phyloP scores from a whole-genome alignment of 169 alveolate species.

The Cryptosporidium parvum region DNA sequence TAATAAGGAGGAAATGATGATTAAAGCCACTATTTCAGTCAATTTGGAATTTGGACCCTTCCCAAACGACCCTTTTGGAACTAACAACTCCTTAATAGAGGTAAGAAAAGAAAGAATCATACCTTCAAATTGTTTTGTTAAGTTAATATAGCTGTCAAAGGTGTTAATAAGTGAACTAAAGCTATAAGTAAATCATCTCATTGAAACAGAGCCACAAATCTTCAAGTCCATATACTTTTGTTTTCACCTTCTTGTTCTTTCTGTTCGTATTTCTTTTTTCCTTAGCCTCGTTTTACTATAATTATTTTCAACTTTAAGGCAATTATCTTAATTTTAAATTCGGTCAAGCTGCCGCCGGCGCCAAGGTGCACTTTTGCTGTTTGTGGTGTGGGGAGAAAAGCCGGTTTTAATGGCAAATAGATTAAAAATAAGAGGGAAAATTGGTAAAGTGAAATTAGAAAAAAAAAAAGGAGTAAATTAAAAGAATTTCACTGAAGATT shows the following conservation, averaged over 20 bases:
- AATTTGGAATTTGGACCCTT: constrained; percentile 53
- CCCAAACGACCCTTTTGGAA: constrained; percentile 71
- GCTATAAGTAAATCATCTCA: background rate
- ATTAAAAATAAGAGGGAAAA: background rate
- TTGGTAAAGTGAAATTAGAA: background rate
- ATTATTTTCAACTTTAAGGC: background rate
- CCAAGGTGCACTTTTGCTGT: constrained; percentile 66
- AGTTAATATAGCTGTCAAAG: background rate
- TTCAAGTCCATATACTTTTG: background rate
- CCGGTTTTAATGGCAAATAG: background rate
- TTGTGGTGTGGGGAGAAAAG: constrained; percentile 67
- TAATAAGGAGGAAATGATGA: constrained; percentile 25
- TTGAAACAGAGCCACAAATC: background rate
- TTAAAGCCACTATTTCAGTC: constrained; percentile 61
- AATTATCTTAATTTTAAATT: background rate
- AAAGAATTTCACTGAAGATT: background rate
- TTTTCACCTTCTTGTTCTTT: too few relatives aligned
- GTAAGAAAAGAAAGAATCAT: constrained; percentile 4
- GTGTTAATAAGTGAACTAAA: background rate
- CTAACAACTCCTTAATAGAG: constrained; percentile 31
- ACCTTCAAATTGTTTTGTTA: background rate
- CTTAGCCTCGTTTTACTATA: background rate
- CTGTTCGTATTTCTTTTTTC: background rate
- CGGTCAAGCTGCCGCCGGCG: constrained; percentile 35
- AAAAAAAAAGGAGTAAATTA: background rate